Evolutionary conservation across 805 yeast genomes (phyloP).

Genomic region (Debaryomyces castellii): DNA sequence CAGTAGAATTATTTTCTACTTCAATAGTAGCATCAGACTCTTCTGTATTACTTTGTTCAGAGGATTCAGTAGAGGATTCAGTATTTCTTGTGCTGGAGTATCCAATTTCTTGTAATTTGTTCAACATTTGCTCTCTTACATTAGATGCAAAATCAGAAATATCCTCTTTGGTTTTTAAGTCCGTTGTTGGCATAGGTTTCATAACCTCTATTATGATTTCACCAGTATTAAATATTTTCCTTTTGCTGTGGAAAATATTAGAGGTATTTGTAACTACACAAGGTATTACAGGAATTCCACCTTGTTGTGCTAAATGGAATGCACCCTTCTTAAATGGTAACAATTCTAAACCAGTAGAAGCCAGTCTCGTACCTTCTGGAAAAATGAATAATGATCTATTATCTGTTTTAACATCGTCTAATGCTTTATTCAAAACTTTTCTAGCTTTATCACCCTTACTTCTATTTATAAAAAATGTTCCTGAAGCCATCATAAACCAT

Average conservation of each 20-base stretch:
- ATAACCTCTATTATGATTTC: conserved; percentile 75
- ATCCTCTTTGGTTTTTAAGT: conserved; percentile 63
- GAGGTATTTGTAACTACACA: conserved; percentile 86
- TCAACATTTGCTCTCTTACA: conserved; percentile 60
- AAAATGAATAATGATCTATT: conserved; percentile 83
- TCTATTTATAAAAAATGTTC: conserved; percentile 90
- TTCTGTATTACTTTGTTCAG: not conserved
- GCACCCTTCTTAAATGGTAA: conserved; percentile 97
- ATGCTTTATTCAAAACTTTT: conserved; percentile 69
- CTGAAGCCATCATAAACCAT: conserved; percentile 92
- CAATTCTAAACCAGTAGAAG: conserved; percentile 61
- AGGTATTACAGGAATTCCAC: conserved; percentile 86
- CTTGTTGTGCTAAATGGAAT: conserved; percentile 94
- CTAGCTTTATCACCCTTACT: conserved; percentile 73
- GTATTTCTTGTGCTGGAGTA: conserved; percentile 25
- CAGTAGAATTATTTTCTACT: conserved; percentile 13
- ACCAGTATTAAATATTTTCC: conserved; percentile 71
- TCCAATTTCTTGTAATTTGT: conserved; percentile 41
- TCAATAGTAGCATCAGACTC: conserved; percentile 11
- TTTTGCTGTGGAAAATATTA: conserved; percentile 59
- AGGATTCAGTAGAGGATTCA: not conserved
- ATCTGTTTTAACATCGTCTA: conserved; percentile 55
- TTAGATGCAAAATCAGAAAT: conserved; percentile 58
- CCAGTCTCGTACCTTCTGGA: conserved; percentile 97
- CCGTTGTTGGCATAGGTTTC: conserved; percentile 74